Evolutionary conservation across 345 rosid species (phyloP).

Genomic region (Dipteronia dyeriana): DNA sequence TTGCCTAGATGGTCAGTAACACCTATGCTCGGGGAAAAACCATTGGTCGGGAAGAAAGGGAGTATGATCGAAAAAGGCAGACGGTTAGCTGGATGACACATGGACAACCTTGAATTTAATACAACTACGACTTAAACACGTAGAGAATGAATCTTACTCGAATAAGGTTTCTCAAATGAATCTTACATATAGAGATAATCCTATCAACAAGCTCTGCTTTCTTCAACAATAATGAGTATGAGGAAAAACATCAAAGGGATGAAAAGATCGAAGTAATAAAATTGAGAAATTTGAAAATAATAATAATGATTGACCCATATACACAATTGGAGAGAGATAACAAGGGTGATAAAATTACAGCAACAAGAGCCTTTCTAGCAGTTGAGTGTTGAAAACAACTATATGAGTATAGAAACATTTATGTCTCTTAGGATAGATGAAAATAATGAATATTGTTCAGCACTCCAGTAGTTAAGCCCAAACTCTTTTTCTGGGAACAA

Average conservation of each 20-base stretch:
- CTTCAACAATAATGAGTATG: neutral
- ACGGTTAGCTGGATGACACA: too few species aligned
- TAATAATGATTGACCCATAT: neutral
- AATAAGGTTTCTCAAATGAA: too few species aligned
- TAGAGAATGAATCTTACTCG: too few species aligned
- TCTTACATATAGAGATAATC: too few species aligned
- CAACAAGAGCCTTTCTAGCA: neutral
- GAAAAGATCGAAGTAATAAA: neutral
- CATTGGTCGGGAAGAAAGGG: too few species aligned
- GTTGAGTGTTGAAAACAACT: neutral
- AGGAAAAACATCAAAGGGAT: neutral
- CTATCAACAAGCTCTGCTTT: neutral
- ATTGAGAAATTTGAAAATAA: neutral
- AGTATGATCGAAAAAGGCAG: too few species aligned
- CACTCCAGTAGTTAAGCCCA: constrained; percentile 70
- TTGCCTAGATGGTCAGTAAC: too few species aligned
- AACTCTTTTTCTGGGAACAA: constrained; percentile 66
- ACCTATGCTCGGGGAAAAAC: too few species aligned
- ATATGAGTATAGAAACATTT: neutral
- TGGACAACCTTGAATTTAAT: too few species aligned
- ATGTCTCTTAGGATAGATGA: neutral
- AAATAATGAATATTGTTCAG: neutral
- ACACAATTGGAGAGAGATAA: neutral
- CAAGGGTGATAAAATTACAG: neutral
- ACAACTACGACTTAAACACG: too few species aligned